phyloP scores from a whole-genome alignment of 345 rosid species.

The Sisymbrium altissimum region DNA sequence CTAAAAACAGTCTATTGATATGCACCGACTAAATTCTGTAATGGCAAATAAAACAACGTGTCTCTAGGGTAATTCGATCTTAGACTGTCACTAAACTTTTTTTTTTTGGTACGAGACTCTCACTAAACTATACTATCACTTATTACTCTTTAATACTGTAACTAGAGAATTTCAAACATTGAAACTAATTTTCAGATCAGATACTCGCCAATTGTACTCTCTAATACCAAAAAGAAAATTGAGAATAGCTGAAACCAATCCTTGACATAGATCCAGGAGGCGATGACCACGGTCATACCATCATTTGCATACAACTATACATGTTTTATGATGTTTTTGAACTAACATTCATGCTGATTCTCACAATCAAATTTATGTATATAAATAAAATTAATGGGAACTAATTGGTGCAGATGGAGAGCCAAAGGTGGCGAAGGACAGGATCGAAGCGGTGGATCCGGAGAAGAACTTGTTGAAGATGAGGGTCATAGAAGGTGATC shows the following conservation, averaged over 20 bases:
- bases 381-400: neutral
- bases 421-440: slow-evolving; percentile 21
- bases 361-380: neutral
- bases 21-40: too few species aligned
- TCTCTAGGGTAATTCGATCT: neutral
- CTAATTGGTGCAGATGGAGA: slow-evolving; percentile 15
- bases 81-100: too few species aligned
- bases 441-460: slow-evolving; percentile 25
- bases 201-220: too few species aligned
- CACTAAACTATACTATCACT: neutral
- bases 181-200: neutral
- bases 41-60: too few species aligned
- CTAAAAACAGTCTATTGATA: too few species aligned
- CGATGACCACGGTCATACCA: neutral
- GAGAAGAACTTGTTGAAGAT: slow-evolving; percentile 8
- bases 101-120: too few species aligned
- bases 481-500: slow-evolving; percentile 27
- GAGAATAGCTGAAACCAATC: neutral
- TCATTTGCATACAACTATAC: too few species aligned
- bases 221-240: too few species aligned
- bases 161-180: neutral
- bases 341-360: neutral
- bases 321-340: too few species aligned
- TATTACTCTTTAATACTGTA: neutral
- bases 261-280: neutral